These are phyloP conservation scores for Fusarium floridanum DNA, from an alignment of 2,329 filamentous ascomycete genomes.

Conservation along the genomic window DNA sequence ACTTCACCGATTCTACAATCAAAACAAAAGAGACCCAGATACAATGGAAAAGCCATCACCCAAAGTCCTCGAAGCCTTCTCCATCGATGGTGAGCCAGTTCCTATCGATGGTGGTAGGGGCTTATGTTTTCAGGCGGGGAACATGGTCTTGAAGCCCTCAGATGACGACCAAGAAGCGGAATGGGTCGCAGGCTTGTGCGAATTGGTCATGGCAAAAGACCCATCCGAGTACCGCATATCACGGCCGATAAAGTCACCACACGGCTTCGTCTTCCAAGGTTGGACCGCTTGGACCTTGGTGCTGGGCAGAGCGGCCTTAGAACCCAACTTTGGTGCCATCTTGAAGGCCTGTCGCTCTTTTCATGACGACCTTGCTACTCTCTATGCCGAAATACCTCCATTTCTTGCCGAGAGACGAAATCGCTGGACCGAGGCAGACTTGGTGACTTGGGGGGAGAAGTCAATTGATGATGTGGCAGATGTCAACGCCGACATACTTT, in stretches of 20 bases:
- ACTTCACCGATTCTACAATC: not conserved
- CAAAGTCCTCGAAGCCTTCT: not conserved
- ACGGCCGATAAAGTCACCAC: not conserved
- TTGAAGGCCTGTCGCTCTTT: constrained; percentile 11
- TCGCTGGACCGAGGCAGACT: constrained; percentile 16
- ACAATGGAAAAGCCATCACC: not conserved
- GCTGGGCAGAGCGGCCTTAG: not conserved
- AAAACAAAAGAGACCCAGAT: not conserved
- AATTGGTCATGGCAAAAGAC: not conserved
- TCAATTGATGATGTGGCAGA: not conserved
- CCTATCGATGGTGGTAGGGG: constrained; percentile 5
- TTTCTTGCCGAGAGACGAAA: not conserved
- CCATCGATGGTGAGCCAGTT: not conserved
- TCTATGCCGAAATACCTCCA: not conserved
- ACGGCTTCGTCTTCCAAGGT: not conserved
- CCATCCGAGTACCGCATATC: not conserved
- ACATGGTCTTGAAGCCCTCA: constrained; percentile 2
- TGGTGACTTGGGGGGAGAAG: constrained; percentile 16
- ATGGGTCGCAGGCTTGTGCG: not conserved
- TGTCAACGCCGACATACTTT: not conserved
- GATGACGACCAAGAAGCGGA: constrained; percentile 13
- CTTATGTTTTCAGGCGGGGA: constrained; percentile 5
- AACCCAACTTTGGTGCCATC: constrained; percentile 4
- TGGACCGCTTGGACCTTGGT: constrained; percentile 15
- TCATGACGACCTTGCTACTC: not conserved